A percentile compares a stretch with the other conserved stretches of the same genome.
Evolutionary conservation across 1,139 yeast species (phyloP).

Genomic region (Geotrichum citri-aurantii): DNA sequence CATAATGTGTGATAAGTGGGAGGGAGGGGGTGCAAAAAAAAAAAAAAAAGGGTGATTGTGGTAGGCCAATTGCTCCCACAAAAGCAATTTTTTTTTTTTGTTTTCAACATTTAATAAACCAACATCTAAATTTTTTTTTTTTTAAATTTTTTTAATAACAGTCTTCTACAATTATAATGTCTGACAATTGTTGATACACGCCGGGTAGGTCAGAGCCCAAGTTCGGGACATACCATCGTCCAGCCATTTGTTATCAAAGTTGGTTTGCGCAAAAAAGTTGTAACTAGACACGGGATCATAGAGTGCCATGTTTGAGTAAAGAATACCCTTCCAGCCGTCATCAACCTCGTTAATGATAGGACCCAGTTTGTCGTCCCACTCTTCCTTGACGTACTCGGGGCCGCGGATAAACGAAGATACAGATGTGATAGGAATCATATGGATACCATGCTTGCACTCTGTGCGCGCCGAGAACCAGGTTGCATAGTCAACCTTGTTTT

Average conservation of each 20-base stretch:
- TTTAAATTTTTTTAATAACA: neutral
- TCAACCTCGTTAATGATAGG: slow-evolving; percentile 48
- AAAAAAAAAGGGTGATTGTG: neutral
- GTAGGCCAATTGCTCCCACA: neutral
- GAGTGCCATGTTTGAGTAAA: slow-evolving; percentile 68
- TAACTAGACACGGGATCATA: slow-evolving; percentile 59
- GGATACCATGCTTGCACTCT: slow-evolving; percentile 88
- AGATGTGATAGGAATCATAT: slow-evolving; percentile 84
- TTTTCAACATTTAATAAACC: neutral
- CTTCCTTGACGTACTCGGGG: slow-evolving; percentile 62
- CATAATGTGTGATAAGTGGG: neutral
- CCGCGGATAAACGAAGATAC: slow-evolving; percentile 69
- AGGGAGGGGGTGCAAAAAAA: neutral
- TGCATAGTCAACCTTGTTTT: slow-evolving; percentile 83
- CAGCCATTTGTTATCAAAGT: slow-evolving; percentile 48
- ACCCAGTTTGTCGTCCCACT: slow-evolving; percentile 57
- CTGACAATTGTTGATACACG: slow-evolving; percentile 36
- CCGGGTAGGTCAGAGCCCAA: slow-evolving; percentile 79
- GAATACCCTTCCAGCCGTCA: slow-evolving; percentile 83
- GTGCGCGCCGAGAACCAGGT: slow-evolving; percentile 69
- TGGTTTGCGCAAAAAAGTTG: slow-evolving; percentile 53
- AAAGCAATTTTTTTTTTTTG: neutral
- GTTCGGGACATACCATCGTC: slow-evolving; percentile 88
- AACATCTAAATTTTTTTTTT: neutral
- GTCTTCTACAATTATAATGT: neutral